Evolutionary conservation across 2,329 filamentous ascomycete genomes (phyloP).

Genomic region (Gliomastix tumulicola): DNA sequence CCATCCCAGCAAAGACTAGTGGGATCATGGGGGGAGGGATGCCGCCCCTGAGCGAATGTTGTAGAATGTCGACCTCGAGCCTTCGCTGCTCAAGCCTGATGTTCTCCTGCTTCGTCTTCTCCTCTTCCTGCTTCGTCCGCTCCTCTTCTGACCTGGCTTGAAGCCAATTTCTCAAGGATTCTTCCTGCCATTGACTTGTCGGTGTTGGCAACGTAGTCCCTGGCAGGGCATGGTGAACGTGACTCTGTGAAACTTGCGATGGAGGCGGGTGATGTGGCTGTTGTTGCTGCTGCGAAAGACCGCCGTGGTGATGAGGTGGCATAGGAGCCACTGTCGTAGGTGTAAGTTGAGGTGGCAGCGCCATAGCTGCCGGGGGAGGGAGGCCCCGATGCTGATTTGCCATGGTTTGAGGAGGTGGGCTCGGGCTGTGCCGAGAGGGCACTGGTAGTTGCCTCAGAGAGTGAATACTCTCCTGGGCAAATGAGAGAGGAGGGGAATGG

Average conservation of each 20-base stretch:
- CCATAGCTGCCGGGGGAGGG: conserved; percentile 62
- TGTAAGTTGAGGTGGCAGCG: conserved; percentile 46
- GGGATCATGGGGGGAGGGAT: conserved; percentile 71
- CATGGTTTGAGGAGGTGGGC: conserved; percentile 51
- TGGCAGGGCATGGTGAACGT: no score
- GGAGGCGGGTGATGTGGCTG: conserved; percentile 17
- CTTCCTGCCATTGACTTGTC: conserved; percentile 63
- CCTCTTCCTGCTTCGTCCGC: conserved; percentile 65
- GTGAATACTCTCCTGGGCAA: conserved; percentile 38
- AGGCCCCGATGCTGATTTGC: conserved; percentile 63
- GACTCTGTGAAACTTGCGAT: conserved; percentile 14
- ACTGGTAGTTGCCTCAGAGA: conserved; percentile 30
- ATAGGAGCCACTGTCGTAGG: no score
- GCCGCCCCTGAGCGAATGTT: conserved; percentile 60
- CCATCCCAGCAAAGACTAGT: conserved; percentile 67
- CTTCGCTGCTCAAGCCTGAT: conserved; percentile 65
- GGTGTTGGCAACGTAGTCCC: conserved; percentile 52
- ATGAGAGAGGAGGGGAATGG: conserved; percentile 46
- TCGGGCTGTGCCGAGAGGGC: conserved; percentile 35
- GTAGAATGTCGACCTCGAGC: conserved; percentile 66
- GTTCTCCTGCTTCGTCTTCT: conserved; percentile 57
- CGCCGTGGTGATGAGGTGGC: conserved; percentile 5
- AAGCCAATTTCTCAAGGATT: conserved; percentile 67
- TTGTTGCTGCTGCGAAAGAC: conserved; percentile 7
- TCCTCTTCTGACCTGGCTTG: conserved; percentile 68